These are phyloP conservation scores for Penicillium subrubescens DNA, from an alignment of 495 filamentous ascomycete species.

Conservation along the genomic window DNA sequence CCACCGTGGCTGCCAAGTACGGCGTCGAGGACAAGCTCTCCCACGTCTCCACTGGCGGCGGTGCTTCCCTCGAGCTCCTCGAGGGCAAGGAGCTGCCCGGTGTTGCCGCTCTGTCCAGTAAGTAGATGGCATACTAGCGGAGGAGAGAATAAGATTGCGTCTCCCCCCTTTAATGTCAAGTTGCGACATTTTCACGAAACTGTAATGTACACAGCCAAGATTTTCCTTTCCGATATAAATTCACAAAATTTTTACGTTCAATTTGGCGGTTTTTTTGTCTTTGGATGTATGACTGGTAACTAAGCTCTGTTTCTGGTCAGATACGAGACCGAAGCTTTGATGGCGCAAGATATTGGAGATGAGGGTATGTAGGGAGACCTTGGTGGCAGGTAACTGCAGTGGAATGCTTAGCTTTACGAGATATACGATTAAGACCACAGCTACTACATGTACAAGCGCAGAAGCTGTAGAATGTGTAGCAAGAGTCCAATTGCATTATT, in stretches of 20 bases:
- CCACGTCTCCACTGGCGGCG: constrained; percentile 96
- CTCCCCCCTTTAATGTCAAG: not conserved
- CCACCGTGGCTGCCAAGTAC: constrained; percentile 97
- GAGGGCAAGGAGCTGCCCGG: constrained; percentile 98
- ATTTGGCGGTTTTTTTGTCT: not conserved
- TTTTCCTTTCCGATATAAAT: constrained; percentile 18
- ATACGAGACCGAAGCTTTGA: constrained; percentile 35
- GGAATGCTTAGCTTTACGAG: not conserved
- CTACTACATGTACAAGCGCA: not conserved
- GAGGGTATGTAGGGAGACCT: not conserved
- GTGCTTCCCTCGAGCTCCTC: constrained; percentile 91
- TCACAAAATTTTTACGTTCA: constrained; percentile 10
- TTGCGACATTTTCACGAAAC: constrained; percentile 28
- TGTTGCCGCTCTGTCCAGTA: constrained; percentile 91
- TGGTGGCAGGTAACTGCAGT: not conserved
- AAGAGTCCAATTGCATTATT: not conserved
- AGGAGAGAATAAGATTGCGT: not conserved
- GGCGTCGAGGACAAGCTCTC: constrained; percentile 93
- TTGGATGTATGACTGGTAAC: constrained; percentile 1
- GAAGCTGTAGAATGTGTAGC: not conserved
- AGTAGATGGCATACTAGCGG: constrained; percentile 48
- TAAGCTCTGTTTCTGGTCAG: constrained; percentile 23
- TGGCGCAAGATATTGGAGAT: not conserved
- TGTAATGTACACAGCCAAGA: constrained; percentile 36
- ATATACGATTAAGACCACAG: not conserved